Evolutionary conservation across 2,329 filamentous ascomycete species (phyloP), one percentile per base, ranked within the genome.

Genomic region (Aspergillus udagawae): DNA sequence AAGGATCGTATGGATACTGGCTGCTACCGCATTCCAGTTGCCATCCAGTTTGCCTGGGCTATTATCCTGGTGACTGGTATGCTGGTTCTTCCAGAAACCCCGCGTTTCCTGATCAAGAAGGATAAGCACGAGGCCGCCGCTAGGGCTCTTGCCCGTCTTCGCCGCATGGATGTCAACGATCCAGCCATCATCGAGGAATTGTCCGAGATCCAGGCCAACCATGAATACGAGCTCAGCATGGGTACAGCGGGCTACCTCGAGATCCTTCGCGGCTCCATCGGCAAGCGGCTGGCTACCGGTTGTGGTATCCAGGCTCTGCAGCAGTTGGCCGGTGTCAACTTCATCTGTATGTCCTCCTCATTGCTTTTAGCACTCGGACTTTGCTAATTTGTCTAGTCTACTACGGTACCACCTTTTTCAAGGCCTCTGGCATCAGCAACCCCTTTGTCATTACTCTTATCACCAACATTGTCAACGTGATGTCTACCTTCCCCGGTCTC

Each of bases 141-240:
- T 58, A 66, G 75, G 6, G 76, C 85, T 3, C 83, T 95, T 8
- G 75, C 83, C 52, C 82, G 80, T 59, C 83, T 95, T 29, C 89
- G 91, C 68, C 88, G 89, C 56, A 85, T 69, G 50, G 66, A 94
- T 76, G 80, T 87, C 52, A 72, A 77, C 55, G 83, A 89, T 54
- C 90, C 87, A 20, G 82, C 87, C 60, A 89, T 86, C 72, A 85
- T 94, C 74, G 80, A 84, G 60, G 91, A 96, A 76, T 82, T 94
- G 49, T 81, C 88, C 38, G 91, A 95, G 79, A 90, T 96, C 64
- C 82, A 93, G 60, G 91, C 91, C 77, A 95, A 94, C 80, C 85
- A 93, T 75, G 89, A 90, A 75, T 91, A 91, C 72, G 92, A 96
- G 80, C 81, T 88, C 65, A 65, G 66, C 41, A 58, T 76, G 6